Evolutionary conservation across 495 filamentous ascomycete species (phyloP).

Genomic region (Lasiosphaeris hirsuta): DNA sequence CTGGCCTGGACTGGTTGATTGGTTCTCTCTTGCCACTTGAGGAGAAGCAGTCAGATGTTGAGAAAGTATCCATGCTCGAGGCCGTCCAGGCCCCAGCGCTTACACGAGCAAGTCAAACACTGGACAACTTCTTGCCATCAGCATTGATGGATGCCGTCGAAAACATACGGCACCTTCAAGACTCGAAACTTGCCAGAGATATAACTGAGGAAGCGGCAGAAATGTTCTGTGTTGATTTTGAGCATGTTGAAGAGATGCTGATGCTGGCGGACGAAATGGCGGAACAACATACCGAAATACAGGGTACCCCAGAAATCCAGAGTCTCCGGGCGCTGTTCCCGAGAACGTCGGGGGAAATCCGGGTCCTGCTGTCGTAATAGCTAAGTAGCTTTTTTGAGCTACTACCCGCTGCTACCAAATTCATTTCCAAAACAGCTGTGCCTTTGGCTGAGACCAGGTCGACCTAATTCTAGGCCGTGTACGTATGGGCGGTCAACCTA

Average conservation of each 20-base stretch:
- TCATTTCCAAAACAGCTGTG: not conserved
- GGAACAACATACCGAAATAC: constrained; percentile 36
- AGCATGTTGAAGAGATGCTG: constrained; percentile 69
- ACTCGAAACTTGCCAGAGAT: constrained; percentile 63
- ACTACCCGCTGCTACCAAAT: not conserved
- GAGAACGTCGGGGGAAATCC: constrained; percentile 79
- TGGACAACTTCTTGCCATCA: constrained; percentile 90
- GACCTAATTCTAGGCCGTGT: not conserved
- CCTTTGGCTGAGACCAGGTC: not conserved
- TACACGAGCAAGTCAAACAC: constrained; percentile 62
- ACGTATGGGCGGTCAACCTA: too few relatives aligned
- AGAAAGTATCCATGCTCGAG: constrained; percentile 38
- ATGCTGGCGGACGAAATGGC: constrained; percentile 44
- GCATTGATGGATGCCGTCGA: constrained; percentile 88
- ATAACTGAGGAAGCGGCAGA: constrained; percentile 83
- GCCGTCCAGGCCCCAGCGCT: constrained; percentile 63
- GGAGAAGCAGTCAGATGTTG: constrained; percentile 36
- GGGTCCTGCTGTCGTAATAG: constrained; percentile 63
- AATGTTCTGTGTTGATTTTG: constrained; percentile 86
- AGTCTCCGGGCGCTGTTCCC: constrained; percentile 70
- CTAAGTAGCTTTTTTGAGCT: not conserved
- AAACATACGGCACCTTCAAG: constrained; percentile 69
- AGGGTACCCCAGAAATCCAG: constrained; percentile 36
- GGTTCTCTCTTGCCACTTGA: constrained; percentile 46
- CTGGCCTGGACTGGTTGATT: constrained; percentile 70